Evolutionary conservation across 2,329 filamentous ascomycete genomes (phyloP), one percentile per base, ranked within the genome.

Genomic region (Cladosporium sp.): DNA sequence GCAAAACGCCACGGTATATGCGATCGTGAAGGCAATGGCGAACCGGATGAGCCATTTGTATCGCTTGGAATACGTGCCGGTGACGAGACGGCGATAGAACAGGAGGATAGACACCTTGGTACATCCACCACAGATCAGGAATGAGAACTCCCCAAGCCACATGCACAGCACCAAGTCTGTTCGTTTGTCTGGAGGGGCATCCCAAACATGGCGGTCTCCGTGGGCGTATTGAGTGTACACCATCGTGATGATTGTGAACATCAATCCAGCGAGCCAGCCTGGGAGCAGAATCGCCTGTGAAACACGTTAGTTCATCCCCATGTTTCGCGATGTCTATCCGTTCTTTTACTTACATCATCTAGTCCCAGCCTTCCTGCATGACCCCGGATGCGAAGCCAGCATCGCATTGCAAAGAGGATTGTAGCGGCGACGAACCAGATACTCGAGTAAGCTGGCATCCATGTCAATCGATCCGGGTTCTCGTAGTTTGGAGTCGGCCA

Each of bases 71-170:
- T 69, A 62, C 1, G 64, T 60, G 39, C 64, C 65, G 5, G 53
- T 52, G 7, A 69, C 65, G 8, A 75, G 62, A 5, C 72, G 66
- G 3, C 67, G 66, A 51, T 74, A 74, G 57, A 75, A 73, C n/a
- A 62, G 55, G 7, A 70, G 56, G 2, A 70, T 62, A 0, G 67
- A 69, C 15, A 69, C 57, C 52, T 70, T 71, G 32, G 62, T 65
- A 18, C 60, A 59, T 40, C 62, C 62, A 11, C 59, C 61, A 38
- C 59, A 62, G 20, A 65, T 13, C n/a, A 68, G 49, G 45, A 68
- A 69, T 2, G 59, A 51, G 16, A 60, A 53, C 55, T 69, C 62
- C 22, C 57, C 64, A 7, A 69, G 53, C 63, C 63, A 69, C 45
- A 60, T 57, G 8, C 63, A 51, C 55, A 62, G 49, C 7, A 58